Evolutionary conservation across 768 basidiomycete species (phyloP).

Genomic region (Peribolospora kevripleyi): DNA sequence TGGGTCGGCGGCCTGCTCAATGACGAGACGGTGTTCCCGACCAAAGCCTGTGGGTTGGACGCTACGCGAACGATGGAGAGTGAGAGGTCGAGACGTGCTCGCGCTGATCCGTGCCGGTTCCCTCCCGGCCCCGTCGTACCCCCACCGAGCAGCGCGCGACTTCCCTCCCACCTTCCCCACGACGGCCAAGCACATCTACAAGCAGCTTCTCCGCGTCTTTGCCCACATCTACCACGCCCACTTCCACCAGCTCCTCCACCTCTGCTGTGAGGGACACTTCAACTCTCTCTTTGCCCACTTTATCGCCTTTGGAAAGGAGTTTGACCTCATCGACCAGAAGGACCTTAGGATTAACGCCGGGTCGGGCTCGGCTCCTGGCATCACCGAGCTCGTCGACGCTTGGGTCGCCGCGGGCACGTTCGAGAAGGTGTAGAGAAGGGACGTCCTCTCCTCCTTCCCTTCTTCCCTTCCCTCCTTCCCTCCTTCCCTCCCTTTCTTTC

Average conservation of each 20-base stretch:
- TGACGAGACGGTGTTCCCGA: constrained; percentile 83
- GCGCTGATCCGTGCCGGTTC: not conserved
- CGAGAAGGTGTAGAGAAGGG: too few species aligned
- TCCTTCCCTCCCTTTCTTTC: too few species aligned
- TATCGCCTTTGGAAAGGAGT: constrained; percentile 81
- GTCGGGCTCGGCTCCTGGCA: too few species aligned
- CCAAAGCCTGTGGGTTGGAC: constrained; percentile 51
- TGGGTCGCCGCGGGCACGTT: too few species aligned
- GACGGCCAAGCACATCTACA: constrained; percentile 74
- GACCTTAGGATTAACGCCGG: constrained; percentile 34
- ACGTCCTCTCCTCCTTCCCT: too few species aligned
- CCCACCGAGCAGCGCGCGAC: constrained; percentile 37
- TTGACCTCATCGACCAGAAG: constrained; percentile 66
- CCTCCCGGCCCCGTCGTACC: not conserved
- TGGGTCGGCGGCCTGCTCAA: constrained; percentile 84
- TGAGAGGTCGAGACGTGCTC: not conserved
- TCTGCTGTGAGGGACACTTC: constrained; percentile 51
- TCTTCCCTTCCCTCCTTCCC: too few species aligned
- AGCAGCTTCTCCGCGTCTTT: constrained; percentile 85
- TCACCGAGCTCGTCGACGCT: too few species aligned
- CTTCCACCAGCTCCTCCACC: constrained; percentile 59
- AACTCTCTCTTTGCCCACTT: constrained; percentile 86
- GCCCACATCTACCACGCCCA: constrained; percentile 94
- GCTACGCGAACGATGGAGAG: not conserved
- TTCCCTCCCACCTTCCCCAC: constrained; percentile 74